Base-by-base conservation (phyloP, 208 protist species). In the Blastocrithidia nonstop region DNA sequence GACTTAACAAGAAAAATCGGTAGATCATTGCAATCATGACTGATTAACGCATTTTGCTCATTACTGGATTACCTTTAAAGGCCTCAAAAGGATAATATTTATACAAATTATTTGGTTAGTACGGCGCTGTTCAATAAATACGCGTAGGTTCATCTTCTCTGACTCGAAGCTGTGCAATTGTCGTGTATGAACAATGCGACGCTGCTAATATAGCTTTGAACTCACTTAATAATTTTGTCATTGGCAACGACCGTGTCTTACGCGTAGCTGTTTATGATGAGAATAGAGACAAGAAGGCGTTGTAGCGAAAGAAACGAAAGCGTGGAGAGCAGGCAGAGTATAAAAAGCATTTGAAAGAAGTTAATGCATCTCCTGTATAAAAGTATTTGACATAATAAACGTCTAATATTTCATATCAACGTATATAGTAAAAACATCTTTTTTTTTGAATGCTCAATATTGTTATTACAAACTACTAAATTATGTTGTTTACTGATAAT, bases 181-280 rank as follows among this genome's bases (percentile, higher is more conserved):
- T 91, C 22, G 74, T 91, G 1, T 91, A 91, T 42, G 76, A 91
- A 56, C 63, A 74, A 11, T 91, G 82, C 45, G 82, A 91, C n/a
- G 50, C 73, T 2, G 76, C 82, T 1, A 57, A 59, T 33, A 57
- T 62, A 8, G 82, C 82, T 3, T 57, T 84, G 4, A 52, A 60
- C 11, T 64, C 61, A n/a, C 47, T 91, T 19, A 69, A 86, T 64
- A 68, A 76, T 20, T 87, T 78, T 41, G 61, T 64, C 17, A 57
- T 87, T 17, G 60, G 65, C 23, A 84, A 85, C 21, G 65, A 77
- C 35, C 57, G 70, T 13, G 54, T 67, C 4, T 60, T 91, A n/a
- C 61, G 69, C 11, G 71, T 91, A 1, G 66, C 74, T 0, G 82
- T 91, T 31, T 91, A 87, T 54, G 76, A 91, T 40, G 76, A 87